Evolutionary conservation across 305 asterid genomes (phyloP).

Genomic region (Caryopteris hybrid): DNA sequence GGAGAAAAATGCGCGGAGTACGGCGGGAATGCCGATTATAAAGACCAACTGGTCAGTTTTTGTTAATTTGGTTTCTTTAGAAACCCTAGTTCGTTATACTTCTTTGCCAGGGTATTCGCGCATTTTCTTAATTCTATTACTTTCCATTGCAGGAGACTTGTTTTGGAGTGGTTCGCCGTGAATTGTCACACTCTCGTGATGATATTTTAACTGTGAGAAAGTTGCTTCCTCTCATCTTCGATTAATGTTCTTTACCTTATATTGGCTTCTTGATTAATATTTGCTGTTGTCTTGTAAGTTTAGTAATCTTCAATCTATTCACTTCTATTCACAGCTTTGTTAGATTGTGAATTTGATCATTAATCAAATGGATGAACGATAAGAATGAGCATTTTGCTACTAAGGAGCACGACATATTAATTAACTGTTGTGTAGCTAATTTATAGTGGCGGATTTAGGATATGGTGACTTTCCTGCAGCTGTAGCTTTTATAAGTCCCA

Average conservation of each 20-base stretch:
- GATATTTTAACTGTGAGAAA: slow-evolving; percentile 55
- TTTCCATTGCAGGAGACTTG: slow-evolving; percentile 73
- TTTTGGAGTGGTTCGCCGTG: slow-evolving; percentile 82
- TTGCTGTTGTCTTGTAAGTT: background rate
- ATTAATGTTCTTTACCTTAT: background rate
- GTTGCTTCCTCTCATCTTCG: background rate
- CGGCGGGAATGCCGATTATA: slow-evolving; percentile 73
- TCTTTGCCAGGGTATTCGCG: background rate
- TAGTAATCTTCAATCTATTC: background rate
- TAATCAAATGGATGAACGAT: background rate
- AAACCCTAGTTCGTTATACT: slow-evolving; percentile 42
- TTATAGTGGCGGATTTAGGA: background rate
- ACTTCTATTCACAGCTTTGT: background rate
- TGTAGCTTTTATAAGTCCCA: background rate
- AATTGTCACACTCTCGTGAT: slow-evolving; percentile 55
- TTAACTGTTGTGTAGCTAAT: background rate
- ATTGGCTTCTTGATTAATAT: background rate
- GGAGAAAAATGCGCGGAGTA: slow-evolving; percentile 90
- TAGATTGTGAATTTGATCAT: background rate
- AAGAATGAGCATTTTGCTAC: background rate
- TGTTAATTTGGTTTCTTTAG: background rate
- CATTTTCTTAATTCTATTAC: background rate
- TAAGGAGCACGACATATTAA: background rate
- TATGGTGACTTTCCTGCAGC: background rate
- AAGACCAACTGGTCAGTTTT: slow-evolving; percentile 75